Base-by-base conservation (phyloP, 345 rosid species). In the Camelina laxa region DNA sequence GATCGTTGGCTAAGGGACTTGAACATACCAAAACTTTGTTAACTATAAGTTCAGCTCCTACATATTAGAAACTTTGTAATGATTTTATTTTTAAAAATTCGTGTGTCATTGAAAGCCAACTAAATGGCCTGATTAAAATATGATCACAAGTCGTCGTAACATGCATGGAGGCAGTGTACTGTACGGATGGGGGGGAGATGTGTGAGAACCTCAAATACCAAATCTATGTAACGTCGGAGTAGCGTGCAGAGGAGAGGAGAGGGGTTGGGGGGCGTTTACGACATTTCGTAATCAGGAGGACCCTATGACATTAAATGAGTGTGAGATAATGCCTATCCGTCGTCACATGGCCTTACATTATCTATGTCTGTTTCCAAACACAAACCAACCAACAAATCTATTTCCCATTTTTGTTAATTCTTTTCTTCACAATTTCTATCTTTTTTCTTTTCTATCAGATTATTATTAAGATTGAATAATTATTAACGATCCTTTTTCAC, bases 291-390 rank as follows among this genome's bases (percentile, higher is more conserved):
- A 16, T 24, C 21, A 17, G 16, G 8, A 31, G 35, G 75, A 63
- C 71, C 80, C 75, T 22, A 64, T 67, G 30, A 27, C 75, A 56
- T 76, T 76, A 44, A 70, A 76, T 63, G 80, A 62, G 75, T 54
- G 57, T 30, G 65, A 61, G 41, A 76, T 76, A 76, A 69, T 76
- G 75, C 49, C 49, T 70, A 76, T 76, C 75, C 66, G 4, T 76
- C 36, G 36, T 33, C 80, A 70, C 80, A 64, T 76, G 80, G 80
- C 72, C 75, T 63, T 76, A 69, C 75, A 70, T 70, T 76, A 69
- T 69, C 60, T 55, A 62, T 76, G 70, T 69, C 70, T 76, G 65
- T 64, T 70, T 70, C 75, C 80, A 70, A 70, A 63, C 80, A 70
- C 22, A 24, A 61, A 21, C 74, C 63, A 69, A 69, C 75, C 58